Percentiles rank a stretch among this genome's conserved stretches.
phyloP scores from a whole-genome alignment of 768 basidiomycete genomes.

The Tylopilus vinaceipallidus region DNA sequence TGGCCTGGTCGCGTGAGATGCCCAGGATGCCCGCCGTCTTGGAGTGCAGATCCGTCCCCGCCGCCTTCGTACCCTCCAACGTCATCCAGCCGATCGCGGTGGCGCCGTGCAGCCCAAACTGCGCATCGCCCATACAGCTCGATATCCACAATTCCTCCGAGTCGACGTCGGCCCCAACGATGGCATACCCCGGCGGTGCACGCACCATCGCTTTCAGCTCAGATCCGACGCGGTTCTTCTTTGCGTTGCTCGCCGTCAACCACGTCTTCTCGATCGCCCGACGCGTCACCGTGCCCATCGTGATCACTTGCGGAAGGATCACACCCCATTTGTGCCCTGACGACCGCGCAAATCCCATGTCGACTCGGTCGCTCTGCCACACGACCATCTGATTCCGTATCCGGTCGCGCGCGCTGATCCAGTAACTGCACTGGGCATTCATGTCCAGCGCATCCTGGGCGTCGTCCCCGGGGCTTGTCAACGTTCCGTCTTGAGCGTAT shows the following conservation, averaged over 20 bases:
- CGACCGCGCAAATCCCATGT: slow-evolving; percentile 49
- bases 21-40: slow-evolving; percentile 93
- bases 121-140: slow-evolving; percentile 96
- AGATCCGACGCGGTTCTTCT: slow-evolving; percentile 95
- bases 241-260: slow-evolving; percentile 97
- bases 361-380: slow-evolving; percentile 57
- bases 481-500: slow-evolving; percentile 81
- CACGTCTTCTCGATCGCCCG: slow-evolving; percentile 97
- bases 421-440: slow-evolving; percentile 95
- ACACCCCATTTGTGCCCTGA: slow-evolving; percentile 69
- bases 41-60: slow-evolving; percentile 94
- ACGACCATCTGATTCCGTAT: slow-evolving; percentile 92
- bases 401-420: slow-evolving; percentile 92
- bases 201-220: slow-evolving; percentile 98
- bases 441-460: slow-evolving; percentile 85
- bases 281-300: slow-evolving; percentile 98
- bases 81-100: slow-evolving; percentile 99
- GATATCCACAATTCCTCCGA: slow-evolving; percentile 99
- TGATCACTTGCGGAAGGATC: slow-evolving; percentile 93
- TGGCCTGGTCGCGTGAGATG: slow-evolving; percentile 91
- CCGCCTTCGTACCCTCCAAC: slow-evolving; percentile 91
- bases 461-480: slow-evolving; percentile 78
- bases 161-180: slow-evolving; percentile 98
- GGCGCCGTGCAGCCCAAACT: slow-evolving; percentile 95
- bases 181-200: slow-evolving; percentile 88